phyloP scores from a whole-genome alignment of 1,139 yeast genomes.

The Suhomyces chickasaworum region DNA sequence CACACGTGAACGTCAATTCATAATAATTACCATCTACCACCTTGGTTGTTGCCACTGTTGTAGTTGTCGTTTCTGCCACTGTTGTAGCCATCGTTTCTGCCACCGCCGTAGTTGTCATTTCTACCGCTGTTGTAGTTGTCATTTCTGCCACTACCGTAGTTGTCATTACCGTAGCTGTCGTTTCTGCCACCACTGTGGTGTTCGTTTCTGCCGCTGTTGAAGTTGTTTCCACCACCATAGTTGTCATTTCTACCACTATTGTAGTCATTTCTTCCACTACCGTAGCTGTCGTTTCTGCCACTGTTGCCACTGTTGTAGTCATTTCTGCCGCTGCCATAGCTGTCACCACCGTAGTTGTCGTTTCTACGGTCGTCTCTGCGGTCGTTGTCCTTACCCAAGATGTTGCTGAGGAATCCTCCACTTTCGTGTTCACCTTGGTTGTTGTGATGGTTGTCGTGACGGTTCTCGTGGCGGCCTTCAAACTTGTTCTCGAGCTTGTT shows the following conservation, averaged over 20 bases:
- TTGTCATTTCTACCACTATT: constrained; percentile 16
- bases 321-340: constrained; percentile 15
- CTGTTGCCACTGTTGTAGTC: constrained; percentile 13
- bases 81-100: constrained; percentile 13
- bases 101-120: constrained; percentile 16
- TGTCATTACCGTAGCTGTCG: constrained; percentile 12
- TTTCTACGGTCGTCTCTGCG: constrained; percentile 15
- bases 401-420: constrained; percentile 16
- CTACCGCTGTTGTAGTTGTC: constrained; percentile 14
- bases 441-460: constrained; percentile 11
- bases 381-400: constrained; percentile 15
- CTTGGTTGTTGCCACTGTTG: constrained; percentile 14
- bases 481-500: constrained; percentile 51
- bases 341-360: constrained; percentile 12
- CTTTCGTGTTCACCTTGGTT: constrained; percentile 16
- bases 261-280: constrained; percentile 15
- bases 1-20: constrained; percentile 1
- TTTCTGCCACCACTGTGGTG: constrained; percentile 18
- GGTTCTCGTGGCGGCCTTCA: constrained; percentile 24
- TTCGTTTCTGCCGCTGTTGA: constrained; percentile 15
- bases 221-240: constrained; percentile 15
- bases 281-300: constrained; percentile 15
- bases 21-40: constrained; percentile 10
- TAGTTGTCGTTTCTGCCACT: constrained; percentile 13
- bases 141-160: constrained; percentile 12